Evolutionary conservation across 257 asterid species (phyloP).

Genomic region (Mentha longifolia): DNA sequence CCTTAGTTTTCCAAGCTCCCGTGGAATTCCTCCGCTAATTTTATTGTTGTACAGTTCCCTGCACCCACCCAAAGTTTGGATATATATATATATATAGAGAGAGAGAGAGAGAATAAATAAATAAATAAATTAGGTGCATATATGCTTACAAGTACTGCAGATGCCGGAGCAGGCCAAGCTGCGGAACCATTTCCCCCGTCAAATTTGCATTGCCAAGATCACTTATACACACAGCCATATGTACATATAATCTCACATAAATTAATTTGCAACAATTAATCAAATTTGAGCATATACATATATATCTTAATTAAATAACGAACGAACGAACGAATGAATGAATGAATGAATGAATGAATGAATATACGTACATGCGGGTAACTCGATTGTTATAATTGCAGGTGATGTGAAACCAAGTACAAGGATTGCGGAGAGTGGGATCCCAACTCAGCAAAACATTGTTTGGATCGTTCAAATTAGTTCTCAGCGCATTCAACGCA

Average conservation of each 20-base stretch:
- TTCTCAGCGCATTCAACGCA: slow-evolving; percentile 79
- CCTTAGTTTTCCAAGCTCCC: slow-evolving; percentile 84
- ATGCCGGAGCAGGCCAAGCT: slow-evolving; percentile 73
- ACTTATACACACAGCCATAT: slow-evolving; percentile 41
- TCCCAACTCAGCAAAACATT: slow-evolving; percentile 94
- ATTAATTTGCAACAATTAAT: too few species aligned
- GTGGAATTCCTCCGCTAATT: slow-evolving; percentile 77
- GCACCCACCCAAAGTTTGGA: slow-evolving; percentile 6
- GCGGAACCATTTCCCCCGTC: slow-evolving; percentile 78
- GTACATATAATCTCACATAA: background rate
- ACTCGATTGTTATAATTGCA: slow-evolving; percentile 77
- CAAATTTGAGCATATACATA: too few species aligned
- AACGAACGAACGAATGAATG: too few species aligned
- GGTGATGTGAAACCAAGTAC: slow-evolving; percentile 93
- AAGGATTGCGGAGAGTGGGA: slow-evolving; percentile 90
- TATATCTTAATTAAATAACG: too few species aligned
- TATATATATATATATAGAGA: too few species aligned
- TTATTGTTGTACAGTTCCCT: slow-evolving; percentile 92
- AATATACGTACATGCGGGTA: slow-evolving; percentile 73
- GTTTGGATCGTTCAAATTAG: slow-evolving; percentile 78
- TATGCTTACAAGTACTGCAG: slow-evolving; percentile 84
- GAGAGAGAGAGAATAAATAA: background rate
- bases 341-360: too few species aligned
- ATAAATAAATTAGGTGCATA: background rate
- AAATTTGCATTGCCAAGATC: slow-evolving; percentile 94